Evolutionary conservation across 208 protist genomes (phyloP), one percentile per base, ranked within the genome.

Genomic region (Plasmodiophora brassicae): DNA sequence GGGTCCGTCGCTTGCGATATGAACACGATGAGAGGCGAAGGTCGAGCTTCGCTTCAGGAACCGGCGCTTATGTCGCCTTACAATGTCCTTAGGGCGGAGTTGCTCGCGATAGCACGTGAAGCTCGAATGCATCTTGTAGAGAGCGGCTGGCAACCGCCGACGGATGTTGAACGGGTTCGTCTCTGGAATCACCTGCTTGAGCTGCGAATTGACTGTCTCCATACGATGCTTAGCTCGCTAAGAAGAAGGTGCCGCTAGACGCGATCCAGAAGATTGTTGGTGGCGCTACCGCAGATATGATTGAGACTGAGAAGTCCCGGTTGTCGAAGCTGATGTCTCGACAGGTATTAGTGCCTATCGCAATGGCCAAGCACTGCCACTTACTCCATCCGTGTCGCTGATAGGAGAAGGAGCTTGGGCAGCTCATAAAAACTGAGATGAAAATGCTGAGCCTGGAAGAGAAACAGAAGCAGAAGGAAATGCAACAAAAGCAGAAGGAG

Each of bases 231-330:
- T 8, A 78, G 65, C 65, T 36, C 32, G 65, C 65, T 8, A 78
- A 78, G n/a, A 78, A 78, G n/a, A 57, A 57, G 20, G n/a, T 78
- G 10, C 65, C 65, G 5, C 14, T 78, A 5, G 65, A 78, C n/a
- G 65, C 65, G 5, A 78, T 78, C 20, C 65, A 78, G n/a, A 78
- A 78, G n/a, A 78, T 78, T 78, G 65, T 78, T 78, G 65, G 65
- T 32, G 65, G 65, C 32, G 65, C 65, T 14, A 78, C 65, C 20
- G 65, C 65, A 44, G 65, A 78, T 78, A 78, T 78, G 65, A 78
- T 78, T 32, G 65, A 78, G n/a, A 36, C 65, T 14, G 65, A 78
- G n/a, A 78, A 78, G n/a, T 44, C 14, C n/a, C 65, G 65, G n/a
- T 78, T 78, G 41, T 38, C 32, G 65, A 78, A 78, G n/a, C 41